Evolutionary conservation across 306 rosid genomes (phyloP).

Genomic region (Boehmeria nivea): DNA sequence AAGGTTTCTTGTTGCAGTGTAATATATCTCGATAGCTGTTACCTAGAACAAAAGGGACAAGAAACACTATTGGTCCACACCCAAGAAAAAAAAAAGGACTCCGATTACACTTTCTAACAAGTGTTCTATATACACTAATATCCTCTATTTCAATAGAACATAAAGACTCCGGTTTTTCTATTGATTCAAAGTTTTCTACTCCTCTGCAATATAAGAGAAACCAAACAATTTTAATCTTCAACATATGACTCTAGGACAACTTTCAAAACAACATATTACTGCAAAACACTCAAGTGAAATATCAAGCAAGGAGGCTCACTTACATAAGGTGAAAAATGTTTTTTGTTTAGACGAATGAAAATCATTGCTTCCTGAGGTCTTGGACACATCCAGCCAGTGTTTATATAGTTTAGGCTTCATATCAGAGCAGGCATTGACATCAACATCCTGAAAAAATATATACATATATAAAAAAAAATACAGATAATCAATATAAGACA

Average conservation of each 20-base stretch:
- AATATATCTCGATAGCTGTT: slow-evolving; percentile 75
- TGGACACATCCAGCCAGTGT: slow-evolving; percentile 76
- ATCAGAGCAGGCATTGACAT: slow-evolving; percentile 36
- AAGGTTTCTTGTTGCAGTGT: slow-evolving; percentile 79
- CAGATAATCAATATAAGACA: too few relatives aligned
- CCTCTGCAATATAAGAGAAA: too few relatives aligned
- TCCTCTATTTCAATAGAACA: too few relatives aligned
- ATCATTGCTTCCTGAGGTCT: slow-evolving; percentile 61
- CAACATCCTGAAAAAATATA: slow-evolving; percentile 40
- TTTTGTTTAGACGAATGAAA: slow-evolving; percentile 54
- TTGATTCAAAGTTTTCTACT: too few relatives aligned
- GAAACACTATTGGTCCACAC: too few relatives aligned
- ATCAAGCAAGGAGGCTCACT: slow-evolving; percentile 30
- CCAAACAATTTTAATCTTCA: too few relatives aligned
- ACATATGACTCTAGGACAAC: too few relatives aligned
- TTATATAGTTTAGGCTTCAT: slow-evolving; percentile 52
- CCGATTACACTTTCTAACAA: too few relatives aligned
- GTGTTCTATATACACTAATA: too few relatives aligned
- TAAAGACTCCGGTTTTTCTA: too few relatives aligned
- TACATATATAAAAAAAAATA: not conserved
- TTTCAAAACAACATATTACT: too few relatives aligned
- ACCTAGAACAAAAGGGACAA: slow-evolving; percentile 53
- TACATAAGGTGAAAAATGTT: slow-evolving; percentile 70
- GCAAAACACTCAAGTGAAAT: too few relatives aligned
- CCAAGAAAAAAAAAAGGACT: not conserved